Base-by-base conservation (phyloP, 2,329 filamentous ascomycete genomes). In the Blumeria graminis region DNA sequence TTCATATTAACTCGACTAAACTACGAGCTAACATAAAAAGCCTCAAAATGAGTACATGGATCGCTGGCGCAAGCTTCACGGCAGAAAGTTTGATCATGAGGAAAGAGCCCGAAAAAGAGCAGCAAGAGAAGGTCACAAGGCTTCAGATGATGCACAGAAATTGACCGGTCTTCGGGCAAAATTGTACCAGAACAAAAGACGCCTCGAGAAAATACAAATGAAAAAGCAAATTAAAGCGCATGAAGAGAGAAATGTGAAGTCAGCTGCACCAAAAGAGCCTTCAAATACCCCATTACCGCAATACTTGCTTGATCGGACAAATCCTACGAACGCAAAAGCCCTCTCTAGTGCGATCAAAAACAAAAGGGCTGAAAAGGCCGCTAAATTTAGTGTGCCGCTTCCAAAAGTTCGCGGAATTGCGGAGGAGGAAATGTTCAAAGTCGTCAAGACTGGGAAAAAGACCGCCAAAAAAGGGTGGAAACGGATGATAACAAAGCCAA, bases 121-220 rank as follows among this genome's bases (percentile, higher is more conserved):
- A 60, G 92, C 92, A 59, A 83, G 92, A 72, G 86, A 94, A 73
- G 83, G 80, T 58, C 90, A 98, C 76, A 82, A 89, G 71, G 80
- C 80, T 57, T 92, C 85, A 55, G 77, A 92, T 67, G 83, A 94
- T 72, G 88, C 92, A 28, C 90, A 96, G 75, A 94, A 92, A 70
- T 76, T 95, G 66, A 83, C 85, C 60, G 92, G 92, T 61, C 79
- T 96, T 64, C 77, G 87, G 60, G 92, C 92, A 63, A 98, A 98
- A 76, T 74, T 94, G 65, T 82, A 92, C 73, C 84, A 90, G 70
- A 82, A 96, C 78, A 87, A 89, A 75, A 80, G 92, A 32, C 86
- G 88, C 73, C 84, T 89, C 69, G 89, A 98, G 76, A 98, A 98
- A 82, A 94, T 94, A 68, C 87, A 94, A 77, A 89, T 94, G 84